Conservation (phyloP, 192 early-diverging fungal genomes). For the Linnemannia exigua region DNA sequence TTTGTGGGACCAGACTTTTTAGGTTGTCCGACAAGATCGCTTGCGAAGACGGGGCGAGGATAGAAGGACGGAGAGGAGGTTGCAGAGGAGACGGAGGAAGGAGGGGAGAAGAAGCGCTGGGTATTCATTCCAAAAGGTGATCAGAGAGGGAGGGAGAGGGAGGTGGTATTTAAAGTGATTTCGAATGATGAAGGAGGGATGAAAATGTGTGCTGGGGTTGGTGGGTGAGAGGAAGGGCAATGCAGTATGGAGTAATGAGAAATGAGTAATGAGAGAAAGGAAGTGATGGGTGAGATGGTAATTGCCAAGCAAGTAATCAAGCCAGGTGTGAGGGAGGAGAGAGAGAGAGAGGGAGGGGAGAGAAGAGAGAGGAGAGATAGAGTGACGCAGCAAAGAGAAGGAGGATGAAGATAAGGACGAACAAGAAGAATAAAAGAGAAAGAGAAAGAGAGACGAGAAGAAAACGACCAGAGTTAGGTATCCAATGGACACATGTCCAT, state of each 20-base stretch:
- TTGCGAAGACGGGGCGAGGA: conserved; percentile 20
- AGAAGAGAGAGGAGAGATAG: neutral
- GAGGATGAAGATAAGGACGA: neutral
- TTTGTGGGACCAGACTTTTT: neutral
- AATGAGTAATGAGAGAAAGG: neutral
- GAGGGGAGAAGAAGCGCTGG: conserved; percentile 5
- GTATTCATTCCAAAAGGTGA: neutral
- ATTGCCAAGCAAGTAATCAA: neutral
- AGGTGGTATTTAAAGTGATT: neutral
- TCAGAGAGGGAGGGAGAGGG: neutral
- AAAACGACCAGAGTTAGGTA: no score
- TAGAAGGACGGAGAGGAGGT: neutral
- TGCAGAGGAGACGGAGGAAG: neutral
- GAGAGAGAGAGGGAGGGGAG: neutral
- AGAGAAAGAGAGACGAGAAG: neutral
- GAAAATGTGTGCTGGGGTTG: neutral
- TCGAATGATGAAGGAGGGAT: neutral
- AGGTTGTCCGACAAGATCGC: conserved; percentile 25
- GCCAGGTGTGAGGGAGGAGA: neutral
- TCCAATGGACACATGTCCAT: no score
- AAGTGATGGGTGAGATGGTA: neutral
- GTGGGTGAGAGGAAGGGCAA: neutral
- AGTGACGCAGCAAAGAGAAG: neutral
- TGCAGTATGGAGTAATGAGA: neutral
- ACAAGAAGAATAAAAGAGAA: neutral